Evolutionary conservation across 2,329 filamentous ascomycete genomes (phyloP).

Genomic region (Fusarium bactridioides): DNA sequence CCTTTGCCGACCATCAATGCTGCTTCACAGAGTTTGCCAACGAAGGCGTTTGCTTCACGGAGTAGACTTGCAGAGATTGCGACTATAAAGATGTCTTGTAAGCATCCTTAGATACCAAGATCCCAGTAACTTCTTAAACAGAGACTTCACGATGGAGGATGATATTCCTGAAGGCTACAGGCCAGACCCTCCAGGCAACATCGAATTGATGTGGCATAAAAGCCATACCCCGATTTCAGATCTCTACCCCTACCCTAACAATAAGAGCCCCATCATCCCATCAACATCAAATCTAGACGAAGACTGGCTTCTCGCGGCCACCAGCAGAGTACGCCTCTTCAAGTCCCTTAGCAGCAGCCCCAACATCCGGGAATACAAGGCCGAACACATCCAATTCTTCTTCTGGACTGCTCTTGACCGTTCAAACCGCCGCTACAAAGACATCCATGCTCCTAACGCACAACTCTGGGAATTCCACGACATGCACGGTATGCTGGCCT

Average conservation of each 20-base stretch:
- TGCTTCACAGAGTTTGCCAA: not conserved
- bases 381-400: constrained; percentile 27
- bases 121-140: no score
- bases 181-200: not conserved
- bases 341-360: not conserved
- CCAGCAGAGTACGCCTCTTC: not conserved
- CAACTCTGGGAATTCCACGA: constrained; percentile 2
- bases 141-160: not conserved
- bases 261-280: not conserved
- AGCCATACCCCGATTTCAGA: not conserved
- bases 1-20: not conserved
- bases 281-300: not conserved
- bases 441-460: not conserved
- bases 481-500: constrained; percentile 31
- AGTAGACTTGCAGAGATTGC: not conserved
- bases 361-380: not conserved
- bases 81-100: not conserved
- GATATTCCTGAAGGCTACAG: not conserved
- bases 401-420: constrained; percentile 42
- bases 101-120: not conserved
- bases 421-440: not conserved
- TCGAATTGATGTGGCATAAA: not conserved
- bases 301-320: not conserved
- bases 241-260: not conserved
- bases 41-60: not conserved